phyloP scores from a whole-genome alignment of 345 rosid species.

The Erysimum cheiranthoides region DNA sequence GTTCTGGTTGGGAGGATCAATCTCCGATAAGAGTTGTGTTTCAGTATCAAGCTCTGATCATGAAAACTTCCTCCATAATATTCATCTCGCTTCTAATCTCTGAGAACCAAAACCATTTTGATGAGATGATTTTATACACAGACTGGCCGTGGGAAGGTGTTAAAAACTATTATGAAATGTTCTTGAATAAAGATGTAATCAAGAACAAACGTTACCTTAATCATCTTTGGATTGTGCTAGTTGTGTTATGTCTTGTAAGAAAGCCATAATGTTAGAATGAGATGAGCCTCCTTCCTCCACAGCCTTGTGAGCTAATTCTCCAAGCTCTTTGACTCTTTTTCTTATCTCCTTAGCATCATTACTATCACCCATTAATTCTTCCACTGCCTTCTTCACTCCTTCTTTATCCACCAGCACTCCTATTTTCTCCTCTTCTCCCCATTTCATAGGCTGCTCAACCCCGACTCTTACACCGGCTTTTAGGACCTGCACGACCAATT shows the following conservation, averaged over 20 bases:
- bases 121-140: slow-evolving; percentile 38
- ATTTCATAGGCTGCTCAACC: slow-evolving; percentile 29
- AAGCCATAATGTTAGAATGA: slow-evolving; percentile 37
- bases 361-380: slow-evolving; percentile 38
- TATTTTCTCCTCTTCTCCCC: slow-evolving; percentile 1
- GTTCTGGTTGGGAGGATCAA: slow-evolving; percentile 14
- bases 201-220: neutral
- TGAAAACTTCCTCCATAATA: slow-evolving; percentile 57
- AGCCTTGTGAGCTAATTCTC: slow-evolving; percentile 47
- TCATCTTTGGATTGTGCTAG: slow-evolving; percentile 18
- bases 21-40: slow-evolving; percentile 10
- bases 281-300: slow-evolving; percentile 65
- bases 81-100: slow-evolving; percentile 50
- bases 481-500: slow-evolving; percentile 48
- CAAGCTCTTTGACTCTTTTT: slow-evolving; percentile 45
- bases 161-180: too few relatives aligned
- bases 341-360: slow-evolving; percentile 50
- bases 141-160: slow-evolving; percentile 58
- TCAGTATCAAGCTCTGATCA: slow-evolving; percentile 53
- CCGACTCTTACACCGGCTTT: slow-evolving; percentile 48
- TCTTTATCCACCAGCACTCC: too few relatives aligned
- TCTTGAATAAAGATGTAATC: neutral
- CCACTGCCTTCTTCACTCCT: too few relatives aligned
- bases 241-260: slow-evolving; percentile 47
- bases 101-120: slow-evolving; percentile 18